These are phyloP conservation scores for Anastatica hierochuntica DNA, from an alignment of 345 rosid genomes.

Conservation along the genomic window DNA sequence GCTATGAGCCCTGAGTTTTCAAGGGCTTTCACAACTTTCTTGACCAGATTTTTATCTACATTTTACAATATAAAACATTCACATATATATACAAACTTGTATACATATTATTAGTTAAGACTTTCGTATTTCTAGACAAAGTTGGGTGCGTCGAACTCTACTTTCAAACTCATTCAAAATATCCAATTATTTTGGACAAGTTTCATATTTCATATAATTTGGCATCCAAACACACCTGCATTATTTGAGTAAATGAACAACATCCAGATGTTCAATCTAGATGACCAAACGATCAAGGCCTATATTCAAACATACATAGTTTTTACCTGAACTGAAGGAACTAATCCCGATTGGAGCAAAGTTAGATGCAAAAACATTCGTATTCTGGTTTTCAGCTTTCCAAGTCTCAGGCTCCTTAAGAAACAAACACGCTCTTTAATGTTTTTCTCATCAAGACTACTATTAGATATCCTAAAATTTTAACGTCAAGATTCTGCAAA, in stretches of 20 bases:
- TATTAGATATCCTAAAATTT: neutral
- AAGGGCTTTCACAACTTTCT: slow-evolving; percentile 45
- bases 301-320: neutral
- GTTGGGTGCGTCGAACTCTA: too few species aligned
- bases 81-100: too few species aligned
- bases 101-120: neutral
- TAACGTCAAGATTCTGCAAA: neutral
- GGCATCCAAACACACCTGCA: too few species aligned
- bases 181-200: too few species aligned
- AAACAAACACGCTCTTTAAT: neutral
- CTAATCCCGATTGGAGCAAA: slow-evolving; percentile 73
- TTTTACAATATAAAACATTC: neutral
- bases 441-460: neutral
- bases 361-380: slow-evolving; percentile 63
- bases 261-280: too few species aligned
- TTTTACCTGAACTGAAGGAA: slow-evolving; percentile 62
- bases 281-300: too few species aligned
- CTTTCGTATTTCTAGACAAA: too few species aligned
- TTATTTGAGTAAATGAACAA: too few species aligned
- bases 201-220: too few species aligned
- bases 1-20: slow-evolving; percentile 51
- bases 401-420: slow-evolving; percentile 43
- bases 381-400: slow-evolving; percentile 57
- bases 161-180: too few species aligned
- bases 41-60: slow-evolving; percentile 47